Evolutionary conservation across 176 grass and related monocot genomes (phyloP).

Genomic region (Cocos nucifera): DNA sequence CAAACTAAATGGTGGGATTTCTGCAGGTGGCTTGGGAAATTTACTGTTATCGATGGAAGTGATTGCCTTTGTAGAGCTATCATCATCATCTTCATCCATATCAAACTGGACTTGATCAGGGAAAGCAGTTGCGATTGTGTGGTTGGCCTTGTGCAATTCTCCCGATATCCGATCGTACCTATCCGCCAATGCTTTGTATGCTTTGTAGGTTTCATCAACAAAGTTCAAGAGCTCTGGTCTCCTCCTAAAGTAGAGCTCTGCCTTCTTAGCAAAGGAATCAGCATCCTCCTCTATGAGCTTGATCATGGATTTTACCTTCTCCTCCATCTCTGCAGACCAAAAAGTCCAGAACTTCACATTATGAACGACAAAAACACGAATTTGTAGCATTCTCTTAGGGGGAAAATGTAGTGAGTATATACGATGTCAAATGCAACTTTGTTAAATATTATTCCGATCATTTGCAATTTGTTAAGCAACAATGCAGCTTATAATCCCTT

Average conservation of each 20-base stretch:
- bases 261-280: constrained; percentile 81
- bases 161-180: constrained; percentile 87
- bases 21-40: constrained; percentile 56
- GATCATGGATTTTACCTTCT: constrained; percentile 61
- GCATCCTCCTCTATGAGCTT: constrained; percentile 82
- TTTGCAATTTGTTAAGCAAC: no score
- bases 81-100: constrained; percentile 48
- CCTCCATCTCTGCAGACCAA: constrained; percentile 78
- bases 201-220: constrained; percentile 78
- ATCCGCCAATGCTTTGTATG: constrained; percentile 74
- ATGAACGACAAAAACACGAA: background rate
- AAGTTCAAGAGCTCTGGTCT: constrained; percentile 69
- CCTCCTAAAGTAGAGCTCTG: constrained; percentile 92
- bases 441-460: no score
- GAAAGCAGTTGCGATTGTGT: constrained; percentile 81
- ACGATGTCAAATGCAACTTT: no score
- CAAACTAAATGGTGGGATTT: constrained; percentile 20
- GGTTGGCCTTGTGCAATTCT: constrained; percentile 90
- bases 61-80: constrained; percentile 56
- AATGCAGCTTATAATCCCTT: no score
- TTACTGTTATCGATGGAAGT: constrained; percentile 22
- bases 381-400: no score
- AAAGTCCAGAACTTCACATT: background rate
- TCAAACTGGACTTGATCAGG: constrained; percentile 90
- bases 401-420: no score